Evolutionary conservation across 768 basidiomycete species (phyloP).

Genomic region (Phlebiopsis flavidoalba): DNA sequence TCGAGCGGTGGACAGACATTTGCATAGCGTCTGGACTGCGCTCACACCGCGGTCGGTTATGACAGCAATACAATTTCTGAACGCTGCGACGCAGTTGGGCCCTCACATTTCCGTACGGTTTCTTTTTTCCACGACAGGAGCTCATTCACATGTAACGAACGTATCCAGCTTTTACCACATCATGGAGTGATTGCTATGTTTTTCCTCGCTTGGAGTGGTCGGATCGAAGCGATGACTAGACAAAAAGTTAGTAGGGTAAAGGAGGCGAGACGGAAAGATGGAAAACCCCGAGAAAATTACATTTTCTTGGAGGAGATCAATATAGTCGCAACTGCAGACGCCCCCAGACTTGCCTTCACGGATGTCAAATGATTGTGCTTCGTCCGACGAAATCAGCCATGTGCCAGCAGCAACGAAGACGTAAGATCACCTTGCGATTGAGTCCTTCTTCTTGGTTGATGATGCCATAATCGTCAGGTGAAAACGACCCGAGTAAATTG

Average conservation of each 20-base stretch:
- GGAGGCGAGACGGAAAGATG: no score
- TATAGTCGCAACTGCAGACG: constrained; percentile 70
- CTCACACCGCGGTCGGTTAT: not conserved
- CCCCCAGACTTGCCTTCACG: constrained; percentile 53
- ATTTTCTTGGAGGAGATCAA: constrained; percentile 76
- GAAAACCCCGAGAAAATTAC: constrained; percentile 29
- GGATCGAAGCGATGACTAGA: constrained; percentile 28
- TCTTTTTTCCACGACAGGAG: constrained; percentile 32
- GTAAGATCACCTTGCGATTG: constrained; percentile 28
- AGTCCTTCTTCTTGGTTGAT: constrained; percentile 34
- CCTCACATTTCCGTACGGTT: constrained; percentile 32
- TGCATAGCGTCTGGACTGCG: constrained; percentile 31
- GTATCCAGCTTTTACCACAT: constrained; percentile 40
- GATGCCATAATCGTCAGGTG: constrained; percentile 24
- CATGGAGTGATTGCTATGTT: constrained; percentile 44
- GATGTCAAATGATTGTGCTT: constrained; percentile 75
- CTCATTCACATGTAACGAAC: constrained; percentile 39
- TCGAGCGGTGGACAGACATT: constrained; percentile 14
- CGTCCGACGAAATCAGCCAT: not conserved
- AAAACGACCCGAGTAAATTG: not conserved
- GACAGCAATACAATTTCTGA: not conserved
- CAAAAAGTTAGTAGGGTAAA: constrained; percentile 18
- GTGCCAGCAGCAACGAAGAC: not conserved
- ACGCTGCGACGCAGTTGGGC: not conserved
- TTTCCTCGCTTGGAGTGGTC: constrained; percentile 38